phyloP scores from a whole-genome alignment of 139 green algal species.

The Closterium sp. region DNA sequence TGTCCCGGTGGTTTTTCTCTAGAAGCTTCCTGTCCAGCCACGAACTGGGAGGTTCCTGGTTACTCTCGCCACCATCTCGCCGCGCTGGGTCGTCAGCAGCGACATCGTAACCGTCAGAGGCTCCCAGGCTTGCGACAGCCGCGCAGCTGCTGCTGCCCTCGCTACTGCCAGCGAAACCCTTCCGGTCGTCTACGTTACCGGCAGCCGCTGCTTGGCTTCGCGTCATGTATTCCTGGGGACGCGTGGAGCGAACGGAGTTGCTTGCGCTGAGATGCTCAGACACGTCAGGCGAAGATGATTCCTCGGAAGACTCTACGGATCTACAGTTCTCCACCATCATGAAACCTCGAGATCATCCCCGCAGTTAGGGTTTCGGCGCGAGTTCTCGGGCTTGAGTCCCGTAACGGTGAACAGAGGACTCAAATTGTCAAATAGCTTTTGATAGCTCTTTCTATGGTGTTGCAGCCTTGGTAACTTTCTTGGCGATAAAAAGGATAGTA shows the following conservation, averaged over 20 bases:
- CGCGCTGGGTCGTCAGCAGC: neutral
- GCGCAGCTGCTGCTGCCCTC: neutral
- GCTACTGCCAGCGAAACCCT: neutral
- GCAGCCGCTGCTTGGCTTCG: neutral
- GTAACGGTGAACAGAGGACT: too few species aligned
- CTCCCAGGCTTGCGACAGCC: neutral
- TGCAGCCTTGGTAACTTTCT: too few species aligned
- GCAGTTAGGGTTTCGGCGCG: too few species aligned
- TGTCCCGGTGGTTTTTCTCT: neutral
- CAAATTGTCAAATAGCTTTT: neutral
- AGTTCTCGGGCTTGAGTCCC: too few species aligned
- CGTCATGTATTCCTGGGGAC: neutral
- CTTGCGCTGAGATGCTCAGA: neutral
- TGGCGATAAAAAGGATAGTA: too few species aligned
- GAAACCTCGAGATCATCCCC: neutral
- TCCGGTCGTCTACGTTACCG: neutral
- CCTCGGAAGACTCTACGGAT: neutral
- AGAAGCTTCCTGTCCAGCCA: neutral
- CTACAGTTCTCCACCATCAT: neutral
- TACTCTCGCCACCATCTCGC: neutral
- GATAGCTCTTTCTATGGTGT: too few species aligned
- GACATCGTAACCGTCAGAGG: neutral
- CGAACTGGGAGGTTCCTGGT: neutral
- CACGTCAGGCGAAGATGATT: neutral
- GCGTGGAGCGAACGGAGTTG: neutral